Evolutionary conservation across 2,329 filamentous ascomycete species (phyloP).

Genomic region (Clonostachys rhizophaga): DNA sequence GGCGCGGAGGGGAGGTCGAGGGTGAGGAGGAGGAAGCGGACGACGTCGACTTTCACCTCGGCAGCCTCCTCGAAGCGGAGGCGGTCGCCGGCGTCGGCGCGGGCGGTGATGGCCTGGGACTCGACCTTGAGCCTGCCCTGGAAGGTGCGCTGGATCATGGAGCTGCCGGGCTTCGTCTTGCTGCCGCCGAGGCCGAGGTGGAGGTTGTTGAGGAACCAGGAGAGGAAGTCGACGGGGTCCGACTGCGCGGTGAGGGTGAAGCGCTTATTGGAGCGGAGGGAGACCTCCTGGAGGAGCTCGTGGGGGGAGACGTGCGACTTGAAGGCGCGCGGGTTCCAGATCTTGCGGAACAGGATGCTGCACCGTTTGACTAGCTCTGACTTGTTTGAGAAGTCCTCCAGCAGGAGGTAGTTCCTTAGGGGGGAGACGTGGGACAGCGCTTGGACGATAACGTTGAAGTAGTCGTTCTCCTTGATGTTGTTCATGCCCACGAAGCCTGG

Average conservation of each 20-base stretch:
- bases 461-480: slow-evolving; percentile 99
- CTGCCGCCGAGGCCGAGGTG: slow-evolving; percentile 88
- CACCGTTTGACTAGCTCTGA: slow-evolving; percentile 83
- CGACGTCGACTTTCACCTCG: slow-evolving; percentile 69
- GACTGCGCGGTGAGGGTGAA: slow-evolving; percentile 89
- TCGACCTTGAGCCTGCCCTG: slow-evolving; percentile 90
- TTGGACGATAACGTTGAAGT: slow-evolving; percentile 93
- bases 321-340: slow-evolving; percentile 97
- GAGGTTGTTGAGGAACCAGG: slow-evolving; percentile 96
- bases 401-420: slow-evolving; percentile 84
- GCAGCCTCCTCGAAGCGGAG: slow-evolving; percentile 90
- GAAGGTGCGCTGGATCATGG: slow-evolving; percentile 88
- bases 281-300: slow-evolving; percentile 92
- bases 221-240: slow-evolving; percentile 93
- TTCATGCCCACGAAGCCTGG: slow-evolving; percentile 98
- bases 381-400: slow-evolving; percentile 71
- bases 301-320: slow-evolving; percentile 96
- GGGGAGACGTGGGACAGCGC: slow-evolving; percentile 85
- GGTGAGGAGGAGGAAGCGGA: slow-evolving; percentile 85
- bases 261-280: slow-evolving; percentile 82
- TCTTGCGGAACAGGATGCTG: slow-evolving; percentile 86
- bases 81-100: slow-evolving; percentile 81
- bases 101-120: slow-evolving; percentile 88
- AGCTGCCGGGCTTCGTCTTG: slow-evolving; percentile 77
- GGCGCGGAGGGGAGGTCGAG: slow-evolving; percentile 89